A percentile compares a stretch with the other conserved stretches of the same genome.
phyloP scores from a whole-genome alignment of 2,329 filamentous ascomycete genomes.

The Aspergillus pseudoviridinutans region DNA sequence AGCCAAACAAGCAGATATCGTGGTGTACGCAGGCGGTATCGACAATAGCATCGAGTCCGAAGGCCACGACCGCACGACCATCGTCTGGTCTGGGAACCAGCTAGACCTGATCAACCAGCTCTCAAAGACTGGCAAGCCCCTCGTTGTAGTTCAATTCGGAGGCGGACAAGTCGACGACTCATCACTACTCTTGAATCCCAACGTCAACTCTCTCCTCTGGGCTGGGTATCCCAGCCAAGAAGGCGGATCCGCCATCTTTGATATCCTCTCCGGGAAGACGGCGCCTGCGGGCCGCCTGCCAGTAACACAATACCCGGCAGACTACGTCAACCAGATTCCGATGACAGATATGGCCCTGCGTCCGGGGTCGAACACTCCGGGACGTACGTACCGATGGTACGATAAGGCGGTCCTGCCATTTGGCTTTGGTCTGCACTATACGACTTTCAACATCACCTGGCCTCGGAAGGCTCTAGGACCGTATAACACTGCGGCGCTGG shows the following conservation, averaged over 20 bases:
- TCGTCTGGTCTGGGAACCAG: conserved; percentile 33
- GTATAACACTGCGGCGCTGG: background rate
- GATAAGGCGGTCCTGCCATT: conserved; percentile 32
- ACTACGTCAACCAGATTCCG: conserved; percentile 38
- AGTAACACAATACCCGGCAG: conserved; percentile 31
- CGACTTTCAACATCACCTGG: conserved; percentile 26
- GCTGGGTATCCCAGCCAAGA: conserved; percentile 38
- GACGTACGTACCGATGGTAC: conserved; percentile 40
- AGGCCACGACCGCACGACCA: conserved; percentile 29
- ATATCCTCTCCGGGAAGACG: conserved; percentile 33
- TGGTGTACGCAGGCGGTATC: conserved; percentile 31
- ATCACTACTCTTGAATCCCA: conserved; percentile 26
- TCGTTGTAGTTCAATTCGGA: conserved; percentile 35
- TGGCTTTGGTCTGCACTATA: conserved; percentile 40
- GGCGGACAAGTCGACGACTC: conserved; percentile 36
- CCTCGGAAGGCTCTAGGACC: background rate
- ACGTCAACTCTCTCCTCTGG: conserved; percentile 35
- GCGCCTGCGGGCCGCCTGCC: conserved; percentile 35
- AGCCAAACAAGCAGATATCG: conserved; percentile 24
- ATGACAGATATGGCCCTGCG: conserved; percentile 35
- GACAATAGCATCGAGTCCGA: conserved; percentile 33
- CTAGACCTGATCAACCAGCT: conserved; percentile 32
- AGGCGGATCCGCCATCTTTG: conserved; percentile 34
- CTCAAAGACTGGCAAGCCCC: conserved; percentile 27
- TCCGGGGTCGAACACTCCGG: conserved; percentile 25